Conservation (phyloP, 495 filamentous ascomycete species). For the Immersiella caudata region DNA sequence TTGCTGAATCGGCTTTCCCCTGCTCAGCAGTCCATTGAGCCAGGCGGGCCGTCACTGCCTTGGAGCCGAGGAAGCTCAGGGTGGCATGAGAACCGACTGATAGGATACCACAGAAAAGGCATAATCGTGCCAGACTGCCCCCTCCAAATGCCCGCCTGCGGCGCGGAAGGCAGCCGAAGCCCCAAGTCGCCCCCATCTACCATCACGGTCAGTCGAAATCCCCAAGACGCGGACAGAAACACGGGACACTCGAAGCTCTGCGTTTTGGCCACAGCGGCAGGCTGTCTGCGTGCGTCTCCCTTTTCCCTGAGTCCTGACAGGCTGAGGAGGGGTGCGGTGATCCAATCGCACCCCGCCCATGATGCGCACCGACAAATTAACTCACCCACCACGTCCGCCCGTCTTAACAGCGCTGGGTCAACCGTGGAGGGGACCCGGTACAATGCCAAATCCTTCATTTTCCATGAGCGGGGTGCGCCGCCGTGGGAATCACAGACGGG, state of each 20-base stretch:
- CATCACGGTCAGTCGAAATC: neutral
- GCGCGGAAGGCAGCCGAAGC: neutral
- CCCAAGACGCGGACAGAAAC: neutral
- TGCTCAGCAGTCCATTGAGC: neutral
- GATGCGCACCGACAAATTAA: constrained; percentile 17
- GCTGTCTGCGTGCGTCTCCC: neutral
- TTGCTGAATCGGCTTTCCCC: constrained; percentile 1
- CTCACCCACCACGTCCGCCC: neutral
- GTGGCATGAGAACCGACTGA: neutral
- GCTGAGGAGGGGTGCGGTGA: constrained; percentile 1
- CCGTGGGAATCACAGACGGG: neutral
- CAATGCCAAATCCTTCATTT: neutral
- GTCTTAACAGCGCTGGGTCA: constrained; percentile 4
- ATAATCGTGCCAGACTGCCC: neutral
- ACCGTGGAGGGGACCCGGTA: constrained; percentile 3
- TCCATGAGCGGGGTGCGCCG: neutral
- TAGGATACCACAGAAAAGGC: neutral
- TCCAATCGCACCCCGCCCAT: constrained; percentile 11
- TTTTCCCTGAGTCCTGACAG: constrained; percentile 6
- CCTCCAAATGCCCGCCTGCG: neutral
- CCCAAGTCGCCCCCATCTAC: neutral
- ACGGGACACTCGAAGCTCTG: neutral
- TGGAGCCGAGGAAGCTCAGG: neutral
- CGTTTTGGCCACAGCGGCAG: neutral
- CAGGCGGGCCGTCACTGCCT: neutral